These are phyloP conservation scores for Penicillium digitatum DNA, from an alignment of 2,329 filamentous ascomycete species.

Conservation along the genomic window DNA sequence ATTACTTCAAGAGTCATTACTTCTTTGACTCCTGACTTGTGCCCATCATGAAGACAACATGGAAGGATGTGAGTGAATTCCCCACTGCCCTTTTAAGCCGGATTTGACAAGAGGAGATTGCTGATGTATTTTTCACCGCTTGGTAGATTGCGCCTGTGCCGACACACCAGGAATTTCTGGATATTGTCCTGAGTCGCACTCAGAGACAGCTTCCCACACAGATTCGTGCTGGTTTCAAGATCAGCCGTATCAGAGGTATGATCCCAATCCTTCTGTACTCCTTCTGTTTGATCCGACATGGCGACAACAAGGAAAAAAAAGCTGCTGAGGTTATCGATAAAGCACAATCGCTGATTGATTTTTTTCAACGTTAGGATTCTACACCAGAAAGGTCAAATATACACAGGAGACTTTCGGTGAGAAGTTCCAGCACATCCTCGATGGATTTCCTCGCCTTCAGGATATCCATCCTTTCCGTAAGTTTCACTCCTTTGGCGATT, in stretches of 20 bases:
- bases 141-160: constrained; percentile 73
- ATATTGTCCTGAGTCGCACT: constrained; percentile 91
- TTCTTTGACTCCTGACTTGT: constrained; percentile 25
- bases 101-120: constrained; percentile 4
- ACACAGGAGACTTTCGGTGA: constrained; percentile 95
- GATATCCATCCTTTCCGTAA: constrained; percentile 93
- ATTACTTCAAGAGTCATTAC: constrained; percentile 25
- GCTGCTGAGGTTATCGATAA: constrained; percentile 26
- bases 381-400: constrained; percentile 97
- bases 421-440: constrained; percentile 84
- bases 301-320: constrained; percentile 11
- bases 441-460: constrained; percentile 85
- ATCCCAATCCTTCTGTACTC: not conserved
- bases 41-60: constrained; percentile 56
- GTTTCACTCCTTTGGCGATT: constrained; percentile 15
- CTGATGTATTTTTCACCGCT: constrained; percentile 41
- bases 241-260: constrained; percentile 74
- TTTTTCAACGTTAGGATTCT: constrained; percentile 61
- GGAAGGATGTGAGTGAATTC: constrained; percentile 50
- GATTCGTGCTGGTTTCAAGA: constrained; percentile 94
- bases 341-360: constrained; percentile 29
- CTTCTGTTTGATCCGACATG: not conserved
- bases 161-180: constrained; percentile 90
- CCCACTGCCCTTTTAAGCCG: not conserved
- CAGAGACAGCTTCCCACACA: constrained; percentile 91